These are phyloP conservation scores for Syzygium malaccense DNA, from an alignment of 441 rosid genomes.

Conservation along the genomic window DNA sequence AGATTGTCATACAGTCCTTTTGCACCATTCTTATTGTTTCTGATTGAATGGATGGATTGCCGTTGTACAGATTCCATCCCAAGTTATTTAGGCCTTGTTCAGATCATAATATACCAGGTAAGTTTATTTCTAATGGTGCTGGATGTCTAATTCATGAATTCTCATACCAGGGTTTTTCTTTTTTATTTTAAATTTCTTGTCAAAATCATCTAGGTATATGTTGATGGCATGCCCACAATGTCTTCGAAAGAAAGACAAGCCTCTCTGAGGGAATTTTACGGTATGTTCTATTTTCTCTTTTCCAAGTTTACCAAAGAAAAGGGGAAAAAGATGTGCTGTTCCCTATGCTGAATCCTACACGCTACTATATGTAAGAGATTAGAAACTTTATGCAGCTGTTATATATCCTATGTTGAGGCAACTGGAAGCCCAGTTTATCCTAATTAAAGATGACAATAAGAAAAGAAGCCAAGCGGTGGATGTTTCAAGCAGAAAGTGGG, in stretches of 20 bases:
- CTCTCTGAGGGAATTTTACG: conserved; percentile 56
- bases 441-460: conserved; percentile 18
- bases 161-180: neutral
- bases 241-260: conserved; percentile 57
- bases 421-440: conserved; percentile 37
- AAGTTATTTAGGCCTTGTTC: conserved; percentile 48
- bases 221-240: conserved; percentile 52
- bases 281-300: conserved; percentile 18
- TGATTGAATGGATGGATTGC: conserved; percentile 65
- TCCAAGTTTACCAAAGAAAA: neutral
- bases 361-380: neutral
- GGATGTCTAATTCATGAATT: neutral
- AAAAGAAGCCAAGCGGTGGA: conserved; percentile 9
- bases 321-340: neutral
- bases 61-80: conserved; percentile 56
- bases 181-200: neutral
- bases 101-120: conserved; percentile 54
- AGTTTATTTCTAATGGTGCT: neutral
- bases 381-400: conserved; percentile 34
- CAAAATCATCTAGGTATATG: conserved; percentile 36
- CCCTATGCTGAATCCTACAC: neutral
- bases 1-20: conserved; percentile 51
- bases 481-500: conserved; percentile 17
- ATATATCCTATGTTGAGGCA: conserved; percentile 56
- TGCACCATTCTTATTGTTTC: conserved; percentile 49